Conservation (phyloP, 345 rosid species). For the Salix koriyanagi region DNA sequence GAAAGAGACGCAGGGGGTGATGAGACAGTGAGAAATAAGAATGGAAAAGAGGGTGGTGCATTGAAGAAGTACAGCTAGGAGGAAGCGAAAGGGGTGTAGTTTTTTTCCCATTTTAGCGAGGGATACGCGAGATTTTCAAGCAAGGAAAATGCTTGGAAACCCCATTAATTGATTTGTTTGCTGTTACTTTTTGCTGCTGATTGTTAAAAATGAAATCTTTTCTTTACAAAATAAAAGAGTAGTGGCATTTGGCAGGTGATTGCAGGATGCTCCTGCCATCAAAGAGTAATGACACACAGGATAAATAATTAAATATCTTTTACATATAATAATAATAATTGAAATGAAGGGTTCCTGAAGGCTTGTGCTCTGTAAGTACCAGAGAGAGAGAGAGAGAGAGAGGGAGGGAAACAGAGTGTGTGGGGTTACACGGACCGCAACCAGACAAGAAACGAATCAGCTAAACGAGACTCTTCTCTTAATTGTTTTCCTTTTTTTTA, state of each 20-base stretch:
- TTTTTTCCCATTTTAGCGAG: not conserved
- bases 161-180: not conserved
- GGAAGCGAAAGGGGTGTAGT: not conserved
- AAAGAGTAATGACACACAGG: not conserved
- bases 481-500: not conserved
- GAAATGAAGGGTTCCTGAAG: not conserved
- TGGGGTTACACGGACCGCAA: conserved; percentile 9
- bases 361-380: not conserved
- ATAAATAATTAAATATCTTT: not conserved
- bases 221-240: not conserved
- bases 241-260: not conserved
- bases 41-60: not conserved
- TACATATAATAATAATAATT: not conserved
- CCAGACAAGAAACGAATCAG: conserved; percentile 12
- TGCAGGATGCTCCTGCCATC: not conserved
- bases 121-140: conserved; percentile 2
- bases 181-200: not conserved
- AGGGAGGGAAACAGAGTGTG: not conserved
- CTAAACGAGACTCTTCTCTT: not conserved
- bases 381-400: not conserved
- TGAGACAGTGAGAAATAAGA: not conserved
- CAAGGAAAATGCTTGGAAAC: conserved; percentile 10
- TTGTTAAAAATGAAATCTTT: not conserved
- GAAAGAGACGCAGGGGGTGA: not conserved
- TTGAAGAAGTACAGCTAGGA: conserved; percentile 1